Evolutionary conservation across 2,329 filamentous ascomycete genomes (phyloP).

Genomic region (Dothideomycetidae sp.): DNA sequence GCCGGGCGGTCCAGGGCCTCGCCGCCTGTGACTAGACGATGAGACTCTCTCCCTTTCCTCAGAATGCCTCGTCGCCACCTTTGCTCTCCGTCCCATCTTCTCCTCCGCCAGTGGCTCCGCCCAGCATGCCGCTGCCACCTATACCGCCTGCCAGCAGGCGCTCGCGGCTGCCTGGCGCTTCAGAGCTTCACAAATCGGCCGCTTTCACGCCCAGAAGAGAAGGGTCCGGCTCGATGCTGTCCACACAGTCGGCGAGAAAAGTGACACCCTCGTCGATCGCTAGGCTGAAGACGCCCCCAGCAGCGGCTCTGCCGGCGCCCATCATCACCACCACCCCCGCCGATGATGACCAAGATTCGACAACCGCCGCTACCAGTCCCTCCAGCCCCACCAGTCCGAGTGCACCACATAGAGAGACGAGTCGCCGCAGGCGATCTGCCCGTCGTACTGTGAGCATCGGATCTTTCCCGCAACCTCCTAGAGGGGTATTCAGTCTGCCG

Average conservation of each 20-base stretch:
- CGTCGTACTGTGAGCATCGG: slow-evolving; percentile 88
- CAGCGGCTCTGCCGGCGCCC: slow-evolving; percentile 4
- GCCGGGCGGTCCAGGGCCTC: neutral
- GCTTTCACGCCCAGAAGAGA: slow-evolving; percentile 1
- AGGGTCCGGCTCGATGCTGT: slow-evolving; percentile 5
- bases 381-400: slow-evolving; percentile 5
- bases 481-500: slow-evolving; percentile 28
- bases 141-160: slow-evolving; percentile 5
- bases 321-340: neutral
- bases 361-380: slow-evolving; percentile 1
- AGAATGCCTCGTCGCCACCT: neutral
- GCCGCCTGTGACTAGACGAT: neutral
- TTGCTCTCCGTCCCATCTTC: slow-evolving; percentile 1
- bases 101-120: slow-evolving; percentile 4
- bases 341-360: neutral
- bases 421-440: neutral
- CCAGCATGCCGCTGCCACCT: slow-evolving; percentile 8
- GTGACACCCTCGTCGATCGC: slow-evolving; percentile 1
- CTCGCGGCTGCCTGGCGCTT: slow-evolving; percentile 7
- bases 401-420: no score
- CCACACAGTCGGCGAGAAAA: neutral
- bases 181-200: slow-evolving; percentile 3
- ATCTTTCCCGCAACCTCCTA: slow-evolving; percentile 80
- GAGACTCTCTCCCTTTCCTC: neutral
- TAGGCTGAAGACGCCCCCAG: slow-evolving; percentile 3